Evolutionary conservation across 352 stramenopile genomes (phyloP).

Genomic region (Globisporangium sylvaticum): DNA sequence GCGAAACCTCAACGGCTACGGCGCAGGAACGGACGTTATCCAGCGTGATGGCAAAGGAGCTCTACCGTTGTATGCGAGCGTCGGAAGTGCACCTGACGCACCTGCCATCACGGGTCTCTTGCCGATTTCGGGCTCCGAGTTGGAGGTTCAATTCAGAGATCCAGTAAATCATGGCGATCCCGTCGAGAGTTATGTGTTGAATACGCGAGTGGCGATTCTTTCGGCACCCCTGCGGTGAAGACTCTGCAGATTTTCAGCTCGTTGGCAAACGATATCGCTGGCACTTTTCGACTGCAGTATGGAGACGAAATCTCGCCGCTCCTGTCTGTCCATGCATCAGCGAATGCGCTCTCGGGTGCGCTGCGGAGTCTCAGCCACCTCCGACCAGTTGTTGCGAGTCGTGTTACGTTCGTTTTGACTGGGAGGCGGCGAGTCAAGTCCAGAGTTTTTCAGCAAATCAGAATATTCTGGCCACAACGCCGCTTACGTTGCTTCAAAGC

Average conservation of each 20-base stretch:
- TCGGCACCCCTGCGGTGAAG: constrained; percentile 46
- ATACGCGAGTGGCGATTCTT: constrained; percentile 44
- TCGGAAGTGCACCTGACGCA: constrained; percentile 30
- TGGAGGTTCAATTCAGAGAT: constrained; percentile 30
- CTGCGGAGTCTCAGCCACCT: constrained; percentile 44
- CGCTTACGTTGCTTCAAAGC: constrained; percentile 30
- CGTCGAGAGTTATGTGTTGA: constrained; percentile 51
- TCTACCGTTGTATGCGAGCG: constrained; percentile 37
- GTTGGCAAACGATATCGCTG: constrained; percentile 47
- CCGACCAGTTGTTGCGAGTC: constrained; percentile 44
- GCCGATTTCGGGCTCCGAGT: constrained; percentile 57
- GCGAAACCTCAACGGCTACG: constrained; percentile 67
- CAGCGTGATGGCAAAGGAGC: constrained; percentile 56
- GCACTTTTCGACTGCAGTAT: constrained; percentile 70
- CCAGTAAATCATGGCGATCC: constrained; percentile 26
- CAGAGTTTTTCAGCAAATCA: constrained; percentile 26
- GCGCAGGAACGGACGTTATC: constrained; percentile 47
- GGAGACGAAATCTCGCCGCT: constrained; percentile 41
- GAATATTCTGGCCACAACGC: constrained; percentile 42
- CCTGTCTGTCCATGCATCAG: constrained; percentile 50
- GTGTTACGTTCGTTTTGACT: constrained; percentile 43
- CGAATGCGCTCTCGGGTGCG: constrained; percentile 25
- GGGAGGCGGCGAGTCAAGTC: constrained; percentile 33
- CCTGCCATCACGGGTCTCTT: constrained; percentile 37
- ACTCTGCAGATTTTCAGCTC: constrained; percentile 43